Evolutionary conservation across 768 basidiomycete genomes (phyloP), one percentile per base, ranked within the genome.

Genomic region (Psilocybe cyanescens): DNA sequence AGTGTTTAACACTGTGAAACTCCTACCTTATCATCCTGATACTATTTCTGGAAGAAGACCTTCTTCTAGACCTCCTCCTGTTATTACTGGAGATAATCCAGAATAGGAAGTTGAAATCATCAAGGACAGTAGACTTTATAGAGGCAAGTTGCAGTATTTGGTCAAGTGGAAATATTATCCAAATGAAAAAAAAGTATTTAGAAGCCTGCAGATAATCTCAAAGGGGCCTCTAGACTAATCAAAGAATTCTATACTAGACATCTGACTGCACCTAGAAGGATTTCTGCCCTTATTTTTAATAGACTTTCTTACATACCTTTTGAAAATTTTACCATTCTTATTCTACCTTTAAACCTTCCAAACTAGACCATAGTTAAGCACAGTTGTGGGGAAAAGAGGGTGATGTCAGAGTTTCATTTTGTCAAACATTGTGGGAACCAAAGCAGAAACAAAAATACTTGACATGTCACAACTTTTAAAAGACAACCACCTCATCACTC

Each of bases 71-170:
- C n/a, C n/a, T 17, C 51, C 50, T 17, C 57, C 61, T 39, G 58
- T 46, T 14, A 45, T 57, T 7, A 39, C 59, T 12, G 61, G 53
- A 1, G 62, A 58, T 1, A 39, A 55, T 31, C 44, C 48, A n/a
- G 58, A 59, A 29, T 55, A 12, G 47, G 41, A 56, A 50, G 57
- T 59, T 19, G 58, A 64, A 35, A 19, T 48, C n/a, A 44, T 64
- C 29, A 58, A 63, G 16, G 49, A 63, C 41, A 62, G 58, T 24
- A 41, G 65, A n/a, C 50, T 65, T 4, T 48, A 39, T 47, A 37
- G 58, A 24, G 41, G 53, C 9, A 62, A 63, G 29, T 52, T 65
- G 9, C 57, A 65, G 39, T 65, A 59, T 54, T 30, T 59, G 0
- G 49, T 65, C 19, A 58, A 59, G 12, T 65, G 54, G 47, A 56